Evolutionary conservation across 139 green algal genomes (phyloP).

Genomic region (Chlorella sorokiniana): DNA sequence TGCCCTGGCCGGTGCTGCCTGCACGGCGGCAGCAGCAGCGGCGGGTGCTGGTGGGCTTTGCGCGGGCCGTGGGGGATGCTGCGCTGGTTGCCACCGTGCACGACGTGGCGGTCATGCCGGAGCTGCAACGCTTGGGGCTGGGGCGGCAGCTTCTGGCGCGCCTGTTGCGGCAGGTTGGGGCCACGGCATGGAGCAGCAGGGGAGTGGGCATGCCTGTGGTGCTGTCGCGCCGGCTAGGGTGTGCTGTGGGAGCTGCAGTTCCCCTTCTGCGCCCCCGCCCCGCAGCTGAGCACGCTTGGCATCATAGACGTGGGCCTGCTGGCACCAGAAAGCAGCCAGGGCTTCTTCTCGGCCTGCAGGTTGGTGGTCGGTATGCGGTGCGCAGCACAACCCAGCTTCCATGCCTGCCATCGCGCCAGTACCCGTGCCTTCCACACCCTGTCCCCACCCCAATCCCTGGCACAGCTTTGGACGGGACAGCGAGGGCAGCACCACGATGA

Average conservation of each 20-base stretch:
- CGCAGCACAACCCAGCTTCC: not conserved
- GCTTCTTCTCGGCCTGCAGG: slow-evolving; percentile 28
- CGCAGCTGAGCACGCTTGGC: slow-evolving; percentile 13
- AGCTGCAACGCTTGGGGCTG: slow-evolving; percentile 30
- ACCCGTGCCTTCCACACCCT: not conserved
- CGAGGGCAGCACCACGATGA: slow-evolving; percentile 18
- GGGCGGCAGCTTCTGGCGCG: slow-evolving; percentile 29
- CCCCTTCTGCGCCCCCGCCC: not conserved
- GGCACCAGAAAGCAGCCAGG: not conserved
- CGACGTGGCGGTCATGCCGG: slow-evolving; percentile 43
- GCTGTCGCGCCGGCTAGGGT: not conserved
- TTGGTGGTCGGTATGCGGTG: not conserved
- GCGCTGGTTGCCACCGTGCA: slow-evolving; percentile 43
- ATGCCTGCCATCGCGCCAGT: not conserved
- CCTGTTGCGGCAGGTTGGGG: slow-evolving; percentile 12
- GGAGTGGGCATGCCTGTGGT: not conserved
- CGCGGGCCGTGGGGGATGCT: slow-evolving; percentile 36
- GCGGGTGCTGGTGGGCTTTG: slow-evolving; percentile 46
- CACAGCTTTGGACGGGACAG: slow-evolving; percentile 23
- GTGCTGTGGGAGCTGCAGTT: not conserved
- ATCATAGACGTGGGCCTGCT: slow-evolving; percentile 34
- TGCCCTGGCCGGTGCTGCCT: not conserved
- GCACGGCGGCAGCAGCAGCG: not conserved
- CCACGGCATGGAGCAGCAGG: too few relatives aligned
- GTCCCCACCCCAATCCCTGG: not conserved